These are phyloP conservation scores for Calocybe cyanea DNA, from an alignment of 768 basidiomycete species.

Conservation along the genomic window DNA sequence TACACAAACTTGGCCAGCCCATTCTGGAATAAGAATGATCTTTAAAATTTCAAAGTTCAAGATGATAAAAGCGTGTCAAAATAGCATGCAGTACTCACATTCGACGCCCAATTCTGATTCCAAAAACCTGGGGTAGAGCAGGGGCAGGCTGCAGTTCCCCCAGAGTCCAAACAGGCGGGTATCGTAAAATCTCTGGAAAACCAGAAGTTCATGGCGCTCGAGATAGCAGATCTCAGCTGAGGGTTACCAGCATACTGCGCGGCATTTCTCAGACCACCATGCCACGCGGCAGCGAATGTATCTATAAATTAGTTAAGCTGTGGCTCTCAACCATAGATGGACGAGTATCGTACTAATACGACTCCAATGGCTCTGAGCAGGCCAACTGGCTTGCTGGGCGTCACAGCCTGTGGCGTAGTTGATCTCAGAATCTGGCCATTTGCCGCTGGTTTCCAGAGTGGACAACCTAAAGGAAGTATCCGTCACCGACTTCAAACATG, in stretches of 20 bases:
- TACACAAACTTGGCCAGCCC: constrained; percentile 55
- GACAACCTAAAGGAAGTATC: constrained; percentile 32
- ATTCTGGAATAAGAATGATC: constrained; percentile 58
- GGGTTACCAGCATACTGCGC: constrained; percentile 39
- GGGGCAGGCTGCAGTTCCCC: constrained; percentile 50
- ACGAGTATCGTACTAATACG: constrained; percentile 38
- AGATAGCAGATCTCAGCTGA: constrained; percentile 36
- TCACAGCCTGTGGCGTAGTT: constrained; percentile 62
- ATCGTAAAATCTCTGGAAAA: constrained; percentile 57
- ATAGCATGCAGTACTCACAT: constrained; percentile 31
- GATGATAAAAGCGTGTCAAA: background rate
- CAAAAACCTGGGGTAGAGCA: constrained; percentile 43
- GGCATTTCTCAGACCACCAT: constrained; percentile 43
- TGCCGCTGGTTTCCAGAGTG: constrained; percentile 43
- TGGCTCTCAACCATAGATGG: background rate
- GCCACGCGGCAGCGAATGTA: constrained; percentile 53
- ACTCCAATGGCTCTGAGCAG: constrained; percentile 56
- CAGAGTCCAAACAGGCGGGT: constrained; percentile 48
- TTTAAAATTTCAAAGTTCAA: constrained; percentile 25
- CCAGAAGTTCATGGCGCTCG: constrained; percentile 58
- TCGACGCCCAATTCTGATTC: constrained; percentile 67
- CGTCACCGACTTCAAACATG: background rate
- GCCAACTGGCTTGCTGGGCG: constrained; percentile 67
- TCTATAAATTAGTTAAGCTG: constrained; percentile 26
- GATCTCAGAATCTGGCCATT: constrained; percentile 53